phyloP scores from a whole-genome alignment of 352 stramenopile genomes.

The Phytophthora fragariae region DNA sequence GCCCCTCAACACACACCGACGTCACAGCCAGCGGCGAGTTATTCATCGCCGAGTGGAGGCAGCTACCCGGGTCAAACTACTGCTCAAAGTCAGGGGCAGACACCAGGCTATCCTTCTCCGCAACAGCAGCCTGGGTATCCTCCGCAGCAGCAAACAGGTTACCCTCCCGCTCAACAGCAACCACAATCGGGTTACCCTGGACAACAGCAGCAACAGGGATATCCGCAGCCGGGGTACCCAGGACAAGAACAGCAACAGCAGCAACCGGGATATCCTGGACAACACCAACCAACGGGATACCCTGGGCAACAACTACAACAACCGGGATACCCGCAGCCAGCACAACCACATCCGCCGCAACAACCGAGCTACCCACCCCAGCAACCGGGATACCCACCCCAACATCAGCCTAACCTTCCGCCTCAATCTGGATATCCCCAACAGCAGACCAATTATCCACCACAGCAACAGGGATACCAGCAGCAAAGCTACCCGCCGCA shows the following conservation, averaged over 20 bases:
- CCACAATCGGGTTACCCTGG: constrained; percentile 25
- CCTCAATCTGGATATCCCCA: constrained; percentile 9
- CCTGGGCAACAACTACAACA: constrained; percentile 35
- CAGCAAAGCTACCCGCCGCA: constrained; percentile 13
- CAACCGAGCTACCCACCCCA: constrained; percentile 5
- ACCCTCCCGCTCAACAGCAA: constrained; percentile 6
- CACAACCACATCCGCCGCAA: constrained; percentile 14
- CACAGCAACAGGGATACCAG: constrained; percentile 23
- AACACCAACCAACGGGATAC: constrained; percentile 29
- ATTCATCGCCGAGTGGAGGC: constrained; percentile 22
- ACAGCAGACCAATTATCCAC: constrained; percentile 26
- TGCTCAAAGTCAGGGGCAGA: constrained; percentile 29
- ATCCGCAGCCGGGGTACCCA: constrained; percentile 25
- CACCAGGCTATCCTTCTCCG: constrained; percentile 42
- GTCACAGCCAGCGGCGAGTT: constrained; percentile 16
- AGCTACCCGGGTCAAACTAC: constrained; percentile 38
- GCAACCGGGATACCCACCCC: constrained; percentile 20
- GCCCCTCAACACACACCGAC: constrained; percentile 21
- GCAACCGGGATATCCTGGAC: constrained; percentile 30
- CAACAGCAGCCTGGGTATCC: constrained; percentile 41
- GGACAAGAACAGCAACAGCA: constrained; percentile 37
- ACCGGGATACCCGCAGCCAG: constrained; percentile 24
- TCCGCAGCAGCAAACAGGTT: constrained; percentile 8
- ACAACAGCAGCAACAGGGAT: constrained; percentile 35
- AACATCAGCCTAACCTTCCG: constrained; percentile 23